These are phyloP conservation scores for Coriaria nepalensis DNA, from an alignment of 306 rosid species.

Conservation along the genomic window DNA sequence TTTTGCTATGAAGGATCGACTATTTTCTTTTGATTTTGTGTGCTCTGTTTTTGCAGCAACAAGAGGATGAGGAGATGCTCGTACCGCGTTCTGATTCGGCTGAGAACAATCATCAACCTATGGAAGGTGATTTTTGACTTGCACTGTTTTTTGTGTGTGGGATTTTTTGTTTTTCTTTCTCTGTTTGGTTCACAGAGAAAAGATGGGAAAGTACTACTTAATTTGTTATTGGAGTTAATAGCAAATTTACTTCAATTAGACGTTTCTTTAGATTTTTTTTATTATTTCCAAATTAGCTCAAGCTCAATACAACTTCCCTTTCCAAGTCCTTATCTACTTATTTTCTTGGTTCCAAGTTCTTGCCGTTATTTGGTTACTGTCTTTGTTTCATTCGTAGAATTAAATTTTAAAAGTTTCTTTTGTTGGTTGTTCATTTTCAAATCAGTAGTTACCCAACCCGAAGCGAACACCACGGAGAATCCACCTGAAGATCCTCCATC, in stretches of 20 bases:
- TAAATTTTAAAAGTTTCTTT: not conserved
- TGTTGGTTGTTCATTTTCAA: constrained; percentile 11
- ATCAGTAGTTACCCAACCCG: constrained; percentile 60
- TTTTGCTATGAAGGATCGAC: constrained; percentile 30
- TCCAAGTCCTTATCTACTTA: too few relatives aligned
- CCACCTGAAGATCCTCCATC: constrained; percentile 76
- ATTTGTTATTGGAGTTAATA: too few relatives aligned
- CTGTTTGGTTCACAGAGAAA: not conserved
- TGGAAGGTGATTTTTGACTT: constrained; percentile 59
- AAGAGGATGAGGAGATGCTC: constrained; percentile 93
- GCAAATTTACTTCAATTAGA: too few relatives aligned
- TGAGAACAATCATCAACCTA: constrained; percentile 70
- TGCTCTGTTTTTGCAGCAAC: constrained; percentile 33
- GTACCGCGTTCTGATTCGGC: constrained; percentile 67
- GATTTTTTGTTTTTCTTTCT: not conserved
- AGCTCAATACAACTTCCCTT: too few relatives aligned
- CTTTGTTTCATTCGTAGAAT: not conserved
- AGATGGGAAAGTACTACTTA: too few relatives aligned
- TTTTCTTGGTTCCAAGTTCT: too few relatives aligned
- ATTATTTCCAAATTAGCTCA: too few relatives aligned
- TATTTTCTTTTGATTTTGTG: constrained; percentile 19
- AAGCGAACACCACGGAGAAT: constrained; percentile 53
- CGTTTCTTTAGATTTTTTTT: too few relatives aligned
- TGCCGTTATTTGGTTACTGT: not conserved
- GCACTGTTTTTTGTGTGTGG: constrained; percentile 5